Evolutionary conservation across 2,329 filamentous ascomycete genomes (phyloP).

Genomic region (Didymella exigua): DNA sequence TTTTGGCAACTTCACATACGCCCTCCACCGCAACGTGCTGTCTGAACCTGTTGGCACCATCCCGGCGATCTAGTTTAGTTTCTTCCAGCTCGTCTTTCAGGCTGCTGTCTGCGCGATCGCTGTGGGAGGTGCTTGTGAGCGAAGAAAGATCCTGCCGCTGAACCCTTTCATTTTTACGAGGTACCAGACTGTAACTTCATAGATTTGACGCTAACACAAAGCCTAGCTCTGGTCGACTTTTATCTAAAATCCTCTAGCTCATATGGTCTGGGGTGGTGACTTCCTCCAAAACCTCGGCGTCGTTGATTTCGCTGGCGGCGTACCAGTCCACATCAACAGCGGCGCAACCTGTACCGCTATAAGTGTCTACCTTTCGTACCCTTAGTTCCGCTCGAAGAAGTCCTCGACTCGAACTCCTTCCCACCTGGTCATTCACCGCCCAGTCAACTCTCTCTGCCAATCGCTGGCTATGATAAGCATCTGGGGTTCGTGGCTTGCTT

Average conservation of each 20-base stretch:
- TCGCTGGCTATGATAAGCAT: conserved; percentile 57
- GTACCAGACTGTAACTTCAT: background rate
- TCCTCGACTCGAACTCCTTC: conserved; percentile 54
- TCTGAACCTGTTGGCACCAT: conserved; percentile 57
- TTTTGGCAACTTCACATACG: conserved; percentile 54
- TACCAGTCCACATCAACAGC: conserved; percentile 43
- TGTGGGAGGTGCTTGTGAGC: conserved; percentile 56
- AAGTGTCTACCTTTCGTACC: conserved; percentile 58
- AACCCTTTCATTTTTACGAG: conserved; percentile 56
- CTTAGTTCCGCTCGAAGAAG: conserved; percentile 54
- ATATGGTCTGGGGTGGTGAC: conserved; percentile 57
- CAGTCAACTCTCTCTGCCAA: conserved; percentile 57
- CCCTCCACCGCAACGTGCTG: conserved; percentile 55
- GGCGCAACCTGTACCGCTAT: conserved; percentile 54
- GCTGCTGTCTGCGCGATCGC: conserved; percentile 60
- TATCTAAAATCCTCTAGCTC: conserved; percentile 55
- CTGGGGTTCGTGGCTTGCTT: conserved; percentile 60
- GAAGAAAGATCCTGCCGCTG: conserved; percentile 54
- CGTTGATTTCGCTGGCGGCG: conserved; percentile 56
- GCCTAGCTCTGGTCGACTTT: conserved; percentile 57
- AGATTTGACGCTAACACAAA: background rate
- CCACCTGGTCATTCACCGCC: conserved; percentile 55
- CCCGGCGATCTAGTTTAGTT: conserved; percentile 57
- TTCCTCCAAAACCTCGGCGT: conserved; percentile 54
- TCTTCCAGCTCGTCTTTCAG: conserved; percentile 59